These are phyloP conservation scores for Leccinum subspadiceum DNA, from an alignment of 1,284 basidiomycete genomes.

Conservation along the genomic window DNA sequence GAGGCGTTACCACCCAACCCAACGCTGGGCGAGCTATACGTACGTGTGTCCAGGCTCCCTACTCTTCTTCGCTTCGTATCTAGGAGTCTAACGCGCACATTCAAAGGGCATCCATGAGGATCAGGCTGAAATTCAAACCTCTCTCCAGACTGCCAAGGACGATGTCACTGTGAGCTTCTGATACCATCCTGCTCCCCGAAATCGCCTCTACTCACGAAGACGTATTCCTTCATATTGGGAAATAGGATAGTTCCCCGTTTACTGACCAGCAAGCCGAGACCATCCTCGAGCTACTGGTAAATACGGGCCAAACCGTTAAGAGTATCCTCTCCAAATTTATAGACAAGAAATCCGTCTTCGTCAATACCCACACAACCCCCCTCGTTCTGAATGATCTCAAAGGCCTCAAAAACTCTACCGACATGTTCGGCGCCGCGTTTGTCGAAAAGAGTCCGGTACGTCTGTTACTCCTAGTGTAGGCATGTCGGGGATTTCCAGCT, in stretches of 20 bases:
- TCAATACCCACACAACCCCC: no score
- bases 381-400: neutral
- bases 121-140: rapidly evolving
- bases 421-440: neutral
- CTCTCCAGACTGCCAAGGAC: neutral
- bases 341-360: neutral
- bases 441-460: neutral
- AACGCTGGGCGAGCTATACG: rapidly evolving
- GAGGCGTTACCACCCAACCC: neutral
- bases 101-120: neutral
- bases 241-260: conserved; percentile 1
- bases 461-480: neutral
- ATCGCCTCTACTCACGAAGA: neutral
- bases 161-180: conserved; percentile 3
- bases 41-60: neutral
- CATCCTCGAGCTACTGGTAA: neutral
- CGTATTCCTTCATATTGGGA: neutral
- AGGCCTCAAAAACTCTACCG: neutral
- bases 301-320: neutral
- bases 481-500: neutral
- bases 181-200: neutral
- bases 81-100: neutral
- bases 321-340: neutral
- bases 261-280: neutral
- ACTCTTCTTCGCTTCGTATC: neutral